Percentiles rank a stretch among this genome's conserved stretches.
These are phyloP conservation scores for Litsea cubeba DNA, from an alignment of 164 flowering plant genomes.

Conservation along the genomic window DNA sequence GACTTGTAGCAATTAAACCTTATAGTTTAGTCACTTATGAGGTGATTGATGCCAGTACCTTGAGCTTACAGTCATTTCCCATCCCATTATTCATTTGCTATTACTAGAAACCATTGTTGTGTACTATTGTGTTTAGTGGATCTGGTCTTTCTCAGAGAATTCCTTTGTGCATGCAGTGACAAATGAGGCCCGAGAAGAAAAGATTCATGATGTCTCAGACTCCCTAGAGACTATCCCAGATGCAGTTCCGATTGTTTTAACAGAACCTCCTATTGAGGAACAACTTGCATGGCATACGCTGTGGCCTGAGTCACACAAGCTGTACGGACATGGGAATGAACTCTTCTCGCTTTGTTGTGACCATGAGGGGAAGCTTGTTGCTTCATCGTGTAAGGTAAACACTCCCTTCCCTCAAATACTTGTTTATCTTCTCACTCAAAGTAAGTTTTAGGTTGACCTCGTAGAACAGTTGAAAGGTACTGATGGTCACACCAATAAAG, in stretches of 20 bases:
- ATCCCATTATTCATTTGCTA: no score
- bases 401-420: neutral
- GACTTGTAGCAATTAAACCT: no score
- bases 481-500: no score
- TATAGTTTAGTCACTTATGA: no score
- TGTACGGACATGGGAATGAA: slow-evolving; percentile 99
- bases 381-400: slow-evolving; percentile 92
- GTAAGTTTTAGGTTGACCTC: no score
- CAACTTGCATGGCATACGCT: slow-evolving; percentile 89
- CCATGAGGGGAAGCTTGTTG: slow-evolving; percentile 75
- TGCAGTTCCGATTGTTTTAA: slow-evolving; percentile 76
- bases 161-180: slow-evolving; percentile 43
- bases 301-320: slow-evolving; percentile 99
- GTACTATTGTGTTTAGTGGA: neutral
- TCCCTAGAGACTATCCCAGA: slow-evolving; percentile 83
- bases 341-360: slow-evolving; percentile 83
- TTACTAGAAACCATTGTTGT: neutral
- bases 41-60: no score
- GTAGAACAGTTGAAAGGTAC: no score
- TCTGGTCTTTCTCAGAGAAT: neutral
- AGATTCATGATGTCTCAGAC: slow-evolving; percentile 50
- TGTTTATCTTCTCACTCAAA: neutral
- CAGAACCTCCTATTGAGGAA: slow-evolving; percentile 92
- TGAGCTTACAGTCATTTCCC: no score
- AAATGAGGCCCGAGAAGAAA: slow-evolving; percentile 31